phyloP scores from a whole-genome alignment of 2,329 filamentous ascomycete genomes.

The Aspergillus sclerotialis region DNA sequence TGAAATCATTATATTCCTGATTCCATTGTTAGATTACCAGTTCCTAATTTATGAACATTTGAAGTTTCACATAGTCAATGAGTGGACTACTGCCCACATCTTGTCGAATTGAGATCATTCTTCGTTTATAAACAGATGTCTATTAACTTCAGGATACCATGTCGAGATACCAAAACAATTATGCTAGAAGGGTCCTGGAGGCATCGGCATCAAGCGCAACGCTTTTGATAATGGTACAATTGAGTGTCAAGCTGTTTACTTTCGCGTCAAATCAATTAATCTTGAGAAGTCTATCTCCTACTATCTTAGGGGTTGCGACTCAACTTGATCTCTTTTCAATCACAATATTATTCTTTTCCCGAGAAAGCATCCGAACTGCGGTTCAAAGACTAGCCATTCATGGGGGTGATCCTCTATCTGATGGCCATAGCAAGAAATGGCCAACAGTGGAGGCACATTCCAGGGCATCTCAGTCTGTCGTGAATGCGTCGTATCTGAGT shows the following conservation, averaged over 20 bases:
- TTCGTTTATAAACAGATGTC: no score
- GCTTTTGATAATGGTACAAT: conserved; percentile 79
- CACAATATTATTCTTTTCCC: conserved; percentile 87
- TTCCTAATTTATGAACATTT: no score
- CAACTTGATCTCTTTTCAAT: conserved; percentile 92
- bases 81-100: no score
- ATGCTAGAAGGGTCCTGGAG: conserved; percentile 15
- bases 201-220: conserved; percentile 62
- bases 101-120: no score
- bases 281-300: conserved; percentile 78
- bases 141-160: conserved; percentile 7
- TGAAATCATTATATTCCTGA: no score
- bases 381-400: conserved; percentile 63
- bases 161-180: conserved; percentile 11
- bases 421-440: conserved; percentile 5
- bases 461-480: conserved; percentile 58
- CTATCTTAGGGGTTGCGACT: conserved; percentile 74
- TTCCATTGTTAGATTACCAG: no score
- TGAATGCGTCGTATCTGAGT: conserved; percentile 83
- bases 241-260: conserved; percentile 78
- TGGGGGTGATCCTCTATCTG: conserved; percentile 5
- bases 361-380: conserved; percentile 85
- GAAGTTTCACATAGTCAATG: no score
- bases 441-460: conserved; percentile 15
- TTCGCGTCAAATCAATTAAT: conserved; percentile 90